Evolutionary conservation across 2,329 filamentous ascomycete genomes (phyloP), one percentile per base, ranked within the genome.

Genomic region (Sclerotinia subarctica): DNA sequence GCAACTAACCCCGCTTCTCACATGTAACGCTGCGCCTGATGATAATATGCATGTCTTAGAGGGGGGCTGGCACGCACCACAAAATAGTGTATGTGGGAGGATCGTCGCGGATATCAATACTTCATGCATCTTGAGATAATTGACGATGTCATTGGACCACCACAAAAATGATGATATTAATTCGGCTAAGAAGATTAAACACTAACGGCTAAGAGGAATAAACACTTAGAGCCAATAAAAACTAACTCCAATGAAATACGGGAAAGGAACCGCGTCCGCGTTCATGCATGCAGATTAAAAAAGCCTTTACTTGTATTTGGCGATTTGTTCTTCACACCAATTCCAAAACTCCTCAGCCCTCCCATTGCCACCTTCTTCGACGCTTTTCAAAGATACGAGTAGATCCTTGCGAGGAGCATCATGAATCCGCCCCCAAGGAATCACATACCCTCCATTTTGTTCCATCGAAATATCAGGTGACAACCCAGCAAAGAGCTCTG

Each of bases 401-500:
- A 73, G 46, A 69, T 74, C 70, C 19, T 71, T 64, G 21, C 67
- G 69, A 19, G 71, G 69, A 29, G 42, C 44, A 8, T 68, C 66
- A 67, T 84, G 83, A 79, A 79, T 83, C 15, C 79, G 76, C 6
- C 73, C 71, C 73, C 74, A 75, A 7, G 74, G 73, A n/a, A 74
- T 62, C 5, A 64, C 70, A 71, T 66, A 73, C 24, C 57, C 67
- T 13, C 73, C 71, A 21, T 69, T 44, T 5, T 47, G 42, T 11
- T 44, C 42, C 38, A 58, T 56, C 15, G 44, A 24, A 19, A 69
- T 26, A 13, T 67, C 53, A 4, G 59, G 46, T 2, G 62, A 70
- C 6, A 70, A 35, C 19, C 64, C 64, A 26, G 69, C 64, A 57
- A 49, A 70, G 4, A 68, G 59, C 29, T 69, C 67, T 21, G 70